Evolutionary conservation across 2,329 filamentous ascomycete species (phyloP).

Genomic region (Botryotinia calthae): DNA sequence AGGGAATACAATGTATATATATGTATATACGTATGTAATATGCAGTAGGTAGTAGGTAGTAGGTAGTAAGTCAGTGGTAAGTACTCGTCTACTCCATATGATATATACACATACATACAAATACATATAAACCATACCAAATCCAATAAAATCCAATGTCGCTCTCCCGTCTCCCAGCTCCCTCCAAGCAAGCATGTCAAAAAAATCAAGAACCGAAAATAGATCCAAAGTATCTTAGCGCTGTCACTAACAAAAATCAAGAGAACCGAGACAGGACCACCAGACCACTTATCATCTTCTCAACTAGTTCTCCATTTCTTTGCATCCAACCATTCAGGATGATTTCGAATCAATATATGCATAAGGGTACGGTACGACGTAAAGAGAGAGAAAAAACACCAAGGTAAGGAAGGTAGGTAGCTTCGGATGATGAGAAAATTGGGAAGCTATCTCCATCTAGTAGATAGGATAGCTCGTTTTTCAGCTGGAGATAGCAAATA

Average conservation of each 20-base stretch:
- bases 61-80: too few species aligned
- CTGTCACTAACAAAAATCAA: neutral
- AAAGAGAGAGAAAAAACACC: neutral
- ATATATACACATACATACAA: neutral
- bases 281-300: neutral
- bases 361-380: neutral
- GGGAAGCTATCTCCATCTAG: neutral
- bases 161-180: neutral
- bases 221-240: neutral
- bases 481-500: neutral
- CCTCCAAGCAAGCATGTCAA: neutral
- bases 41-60: neutral
- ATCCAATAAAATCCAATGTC: neutral
- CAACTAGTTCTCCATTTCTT: neutral
- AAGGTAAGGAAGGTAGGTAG: neutral
- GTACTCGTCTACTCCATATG: neutral
- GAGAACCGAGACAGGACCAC: neutral
- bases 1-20: neutral
- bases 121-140: neutral
- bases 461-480: neutral
- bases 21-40: too few species aligned
- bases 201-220: neutral
- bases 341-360: neutral
- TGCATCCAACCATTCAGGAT: slow-evolving; percentile 7
- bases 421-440: neutral